Conservation (phyloP, 2,329 filamentous ascomycete species). For the Dryadomyces sulphureus region DNA sequence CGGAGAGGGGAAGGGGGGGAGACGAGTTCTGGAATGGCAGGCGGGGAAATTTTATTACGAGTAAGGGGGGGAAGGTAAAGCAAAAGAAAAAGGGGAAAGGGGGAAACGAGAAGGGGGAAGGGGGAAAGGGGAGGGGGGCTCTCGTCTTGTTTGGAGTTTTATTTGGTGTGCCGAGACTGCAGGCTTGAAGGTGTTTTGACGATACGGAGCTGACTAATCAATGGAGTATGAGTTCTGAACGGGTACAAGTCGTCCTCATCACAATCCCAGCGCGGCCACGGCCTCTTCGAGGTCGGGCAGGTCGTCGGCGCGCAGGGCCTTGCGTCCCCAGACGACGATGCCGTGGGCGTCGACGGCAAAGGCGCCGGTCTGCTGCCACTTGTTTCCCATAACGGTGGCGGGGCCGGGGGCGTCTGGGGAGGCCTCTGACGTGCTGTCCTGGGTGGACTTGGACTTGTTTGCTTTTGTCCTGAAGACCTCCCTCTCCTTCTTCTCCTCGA, state of each 20-base stretch:
- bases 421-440: conserved; percentile 20
- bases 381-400: conserved; percentile 34
- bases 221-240: no score
- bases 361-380: conserved; percentile 39
- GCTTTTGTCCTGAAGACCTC: no score
- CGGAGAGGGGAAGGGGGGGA: neutral
- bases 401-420: conserved; percentile 19
- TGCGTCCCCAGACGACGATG: conserved; percentile 34
- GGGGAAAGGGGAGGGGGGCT: neutral
- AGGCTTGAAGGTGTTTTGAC: neutral
- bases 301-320: conserved; percentile 32
- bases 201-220: no score
- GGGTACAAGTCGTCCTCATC: neutral
- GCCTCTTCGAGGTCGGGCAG: conserved; percentile 38
- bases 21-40: no score
- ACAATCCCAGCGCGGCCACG: conserved; percentile 19
- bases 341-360: conserved; percentile 36
- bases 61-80: no score
- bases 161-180: neutral
- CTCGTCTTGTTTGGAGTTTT: neutral
- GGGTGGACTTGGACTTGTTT: no score
- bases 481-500: conserved; percentile 19
- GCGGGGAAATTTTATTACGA: no score
- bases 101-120: neutral
- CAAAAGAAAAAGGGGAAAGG: neutral